Evolutionary conservation across 2,329 filamentous ascomycete genomes (phyloP).

Genomic region (Mollisia scopiformis): DNA sequence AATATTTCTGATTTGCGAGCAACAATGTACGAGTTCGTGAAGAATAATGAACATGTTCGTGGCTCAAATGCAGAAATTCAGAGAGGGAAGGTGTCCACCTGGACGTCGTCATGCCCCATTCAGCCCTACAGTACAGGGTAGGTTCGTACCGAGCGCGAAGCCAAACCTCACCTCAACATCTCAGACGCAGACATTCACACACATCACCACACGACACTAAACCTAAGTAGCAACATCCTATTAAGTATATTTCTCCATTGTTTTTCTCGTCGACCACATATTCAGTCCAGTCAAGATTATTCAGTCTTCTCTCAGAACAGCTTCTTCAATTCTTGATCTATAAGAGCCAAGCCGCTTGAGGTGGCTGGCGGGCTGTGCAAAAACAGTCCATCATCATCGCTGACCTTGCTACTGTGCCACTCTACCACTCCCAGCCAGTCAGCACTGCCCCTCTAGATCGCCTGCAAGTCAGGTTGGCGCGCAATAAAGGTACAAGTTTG

Average conservation of each 20-base stretch:
- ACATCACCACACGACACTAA: not conserved
- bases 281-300: not conserved
- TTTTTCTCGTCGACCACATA: not conserved
- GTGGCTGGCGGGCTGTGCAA: conserved; percentile 14
- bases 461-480: conserved; percentile 7
- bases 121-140: conserved; percentile 2
- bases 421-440: conserved; percentile 4
- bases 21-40: too few species aligned
- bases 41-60: not conserved
- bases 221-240: not conserved
- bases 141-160: too few species aligned
- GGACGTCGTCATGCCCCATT: not conserved
- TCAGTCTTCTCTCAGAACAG: not conserved
- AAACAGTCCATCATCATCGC: not conserved
- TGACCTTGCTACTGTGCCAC: conserved; percentile 1
- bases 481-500: conserved; percentile 6
- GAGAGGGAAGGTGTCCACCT: not conserved
- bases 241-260: not conserved
- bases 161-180: too few species aligned
- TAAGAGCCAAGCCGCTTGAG: conserved; percentile 18
- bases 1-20: not conserved
- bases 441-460: conserved; percentile 19
- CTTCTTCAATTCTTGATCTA: not conserved
- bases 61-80: not conserved
- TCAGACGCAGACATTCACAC: not conserved